Evolutionary conservation across 208 protist species (phyloP).

Genomic region (Trichomonas vaginalis): DNA sequence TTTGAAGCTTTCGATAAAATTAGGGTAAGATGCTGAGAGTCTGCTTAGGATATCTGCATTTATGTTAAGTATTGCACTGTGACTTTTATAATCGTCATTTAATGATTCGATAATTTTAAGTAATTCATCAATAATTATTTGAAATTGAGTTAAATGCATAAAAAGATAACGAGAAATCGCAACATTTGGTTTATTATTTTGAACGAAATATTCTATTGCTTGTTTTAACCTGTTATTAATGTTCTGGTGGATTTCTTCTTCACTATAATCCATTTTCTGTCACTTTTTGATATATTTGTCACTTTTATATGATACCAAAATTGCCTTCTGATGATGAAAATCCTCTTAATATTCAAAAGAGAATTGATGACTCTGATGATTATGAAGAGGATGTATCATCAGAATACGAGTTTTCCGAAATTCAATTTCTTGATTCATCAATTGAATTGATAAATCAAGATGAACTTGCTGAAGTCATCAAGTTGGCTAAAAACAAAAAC

Average conservation of each 20-base stretch:
- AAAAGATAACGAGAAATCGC: neutral
- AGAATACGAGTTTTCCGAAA: no score
- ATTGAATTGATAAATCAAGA: no score
- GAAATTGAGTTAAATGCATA: neutral
- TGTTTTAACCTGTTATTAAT: neutral
- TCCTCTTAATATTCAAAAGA: no score
- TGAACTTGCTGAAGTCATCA: no score
- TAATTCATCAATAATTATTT: neutral
- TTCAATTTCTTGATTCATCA: no score
- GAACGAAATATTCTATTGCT: neutral
- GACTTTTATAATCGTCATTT: neutral
- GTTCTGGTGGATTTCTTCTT: neutral
- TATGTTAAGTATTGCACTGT: neutral
- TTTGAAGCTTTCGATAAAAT: neutral
- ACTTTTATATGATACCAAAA: no score
- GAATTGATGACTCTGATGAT: no score
- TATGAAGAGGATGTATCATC: no score
- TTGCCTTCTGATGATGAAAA: no score
- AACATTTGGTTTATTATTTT: neutral
- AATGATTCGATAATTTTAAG: neutral
- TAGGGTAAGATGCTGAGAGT: neutral
- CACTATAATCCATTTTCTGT: neutral
- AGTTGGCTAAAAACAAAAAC: no score
- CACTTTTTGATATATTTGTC: no score
- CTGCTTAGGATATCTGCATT: neutral